Conservation (phyloP, 1,284 basidiomycete genomes). For the Leccinum pallidistipes region DNA sequence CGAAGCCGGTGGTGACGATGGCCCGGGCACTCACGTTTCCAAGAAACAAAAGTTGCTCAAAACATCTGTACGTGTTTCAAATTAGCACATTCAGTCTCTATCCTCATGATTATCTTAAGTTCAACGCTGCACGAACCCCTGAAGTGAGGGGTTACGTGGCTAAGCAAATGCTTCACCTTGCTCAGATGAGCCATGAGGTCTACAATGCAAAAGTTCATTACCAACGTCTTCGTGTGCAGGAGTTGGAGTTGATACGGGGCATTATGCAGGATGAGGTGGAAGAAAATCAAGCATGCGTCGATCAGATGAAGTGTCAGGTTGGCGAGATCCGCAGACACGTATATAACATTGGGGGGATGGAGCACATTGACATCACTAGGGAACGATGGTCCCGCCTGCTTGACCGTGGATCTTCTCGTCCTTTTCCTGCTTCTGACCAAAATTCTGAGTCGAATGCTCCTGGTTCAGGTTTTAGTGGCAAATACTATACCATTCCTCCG, state of each 20-base stretch:
- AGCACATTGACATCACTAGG: not conserved
- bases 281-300: not conserved
- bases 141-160: not conserved
- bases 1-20: not conserved
- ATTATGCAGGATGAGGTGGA: not conserved
- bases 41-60: not conserved
- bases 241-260: not conserved
- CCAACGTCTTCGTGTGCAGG: not conserved
- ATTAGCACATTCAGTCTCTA: not conserved
- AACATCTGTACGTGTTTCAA: not conserved
- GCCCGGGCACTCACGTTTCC: not conserved
- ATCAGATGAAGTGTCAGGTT: not conserved
- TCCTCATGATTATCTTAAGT: not conserved
- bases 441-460: no score
- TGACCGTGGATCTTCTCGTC: not conserved
- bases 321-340: not conserved
- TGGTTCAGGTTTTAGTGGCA: not conserved
- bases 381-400: not conserved
- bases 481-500: not conserved
- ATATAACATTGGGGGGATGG: not conserved
- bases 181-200: not conserved
- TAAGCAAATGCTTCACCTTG: not conserved
- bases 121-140: not conserved
- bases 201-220: not conserved
- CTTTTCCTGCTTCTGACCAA: no score